Conservation (phyloP, 2,329 filamentous ascomycete genomes). For the Rutstroemia sp. region DNA sequence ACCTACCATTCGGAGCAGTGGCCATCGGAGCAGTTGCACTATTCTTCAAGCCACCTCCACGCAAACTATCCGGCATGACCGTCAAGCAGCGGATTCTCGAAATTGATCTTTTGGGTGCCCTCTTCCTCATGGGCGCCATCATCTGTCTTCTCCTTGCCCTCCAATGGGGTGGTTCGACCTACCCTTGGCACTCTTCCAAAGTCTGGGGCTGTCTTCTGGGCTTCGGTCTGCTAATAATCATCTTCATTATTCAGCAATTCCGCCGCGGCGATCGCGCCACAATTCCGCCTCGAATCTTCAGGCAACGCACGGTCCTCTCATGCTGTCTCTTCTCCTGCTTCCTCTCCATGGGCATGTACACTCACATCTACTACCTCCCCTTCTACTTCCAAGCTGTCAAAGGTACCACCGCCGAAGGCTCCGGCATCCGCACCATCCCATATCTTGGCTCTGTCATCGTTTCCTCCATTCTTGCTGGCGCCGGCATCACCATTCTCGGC, state of each 20-base stretch:
- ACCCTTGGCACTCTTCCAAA: constrained; percentile 37
- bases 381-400: constrained; percentile 45
- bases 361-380: constrained; percentile 37
- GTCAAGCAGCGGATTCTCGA: constrained; percentile 34
- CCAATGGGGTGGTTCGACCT: constrained; percentile 40
- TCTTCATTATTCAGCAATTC: constrained; percentile 35
- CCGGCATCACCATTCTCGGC: constrained; percentile 33
- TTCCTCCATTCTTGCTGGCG: constrained; percentile 34
- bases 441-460: constrained; percentile 38
- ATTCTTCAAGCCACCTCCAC: constrained; percentile 38
- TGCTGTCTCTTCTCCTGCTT: constrained; percentile 30
- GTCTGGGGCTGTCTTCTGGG: constrained; percentile 40
- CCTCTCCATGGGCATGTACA: constrained; percentile 30
- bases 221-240: constrained; percentile 27
- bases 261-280: constrained; percentile 42
- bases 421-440: constrained; percentile 37
- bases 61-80: constrained; percentile 25
- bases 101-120: constrained; percentile 40
- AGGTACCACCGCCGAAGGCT: constrained; percentile 32
- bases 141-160: constrained; percentile 39
- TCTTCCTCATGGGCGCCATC: constrained; percentile 39
- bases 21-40: constrained; percentile 33
- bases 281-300: constrained; percentile 40
- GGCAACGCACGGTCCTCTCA: constrained; percentile 31
- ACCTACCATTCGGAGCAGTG: constrained; percentile 34